A percentile compares a stretch with the other conserved stretches of the same genome.
phyloP scores from a whole-genome alignment of 345 rosid genomes.

The Anastatica hierochuntica region DNA sequence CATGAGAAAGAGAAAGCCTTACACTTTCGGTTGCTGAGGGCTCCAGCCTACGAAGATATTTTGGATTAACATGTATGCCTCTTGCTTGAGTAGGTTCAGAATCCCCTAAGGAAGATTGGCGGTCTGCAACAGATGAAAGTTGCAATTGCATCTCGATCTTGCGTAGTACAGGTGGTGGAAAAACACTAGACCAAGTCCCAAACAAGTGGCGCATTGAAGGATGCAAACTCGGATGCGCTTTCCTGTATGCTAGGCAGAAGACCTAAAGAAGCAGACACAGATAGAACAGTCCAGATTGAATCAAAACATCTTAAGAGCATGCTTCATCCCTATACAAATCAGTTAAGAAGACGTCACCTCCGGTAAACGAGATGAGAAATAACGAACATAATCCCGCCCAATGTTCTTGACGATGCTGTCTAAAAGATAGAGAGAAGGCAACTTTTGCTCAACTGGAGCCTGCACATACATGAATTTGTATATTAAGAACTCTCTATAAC shows the following conservation, averaged over 20 bases:
- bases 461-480: slow-evolving; percentile 22
- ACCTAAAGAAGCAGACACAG: slow-evolving; percentile 39
- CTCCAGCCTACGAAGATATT: slow-evolving; percentile 76
- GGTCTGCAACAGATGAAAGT: slow-evolving; percentile 39
- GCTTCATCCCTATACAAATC: slow-evolving; percentile 4
- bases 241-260: slow-evolving; percentile 69
- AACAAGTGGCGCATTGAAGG: slow-evolving; percentile 86
- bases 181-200: slow-evolving; percentile 91
- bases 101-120: slow-evolving; percentile 47
- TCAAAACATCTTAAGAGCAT: background rate
- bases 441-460: slow-evolving; percentile 86
- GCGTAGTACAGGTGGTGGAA: slow-evolving; percentile 55
- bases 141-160: slow-evolving; percentile 70
- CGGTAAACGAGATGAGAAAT: slow-evolving; percentile 73
- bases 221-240: slow-evolving; percentile 59
- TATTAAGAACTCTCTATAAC: background rate
- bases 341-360: slow-evolving; percentile 40
- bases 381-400: slow-evolving; percentile 64
- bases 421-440: slow-evolving; percentile 88
- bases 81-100: slow-evolving; percentile 68
- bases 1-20: slow-evolving; percentile 27
- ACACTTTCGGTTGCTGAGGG: slow-evolving; percentile 59
- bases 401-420: slow-evolving; percentile 96
- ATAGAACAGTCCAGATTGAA: background rate
- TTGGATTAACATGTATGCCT: slow-evolving; percentile 98